These are phyloP conservation scores for Ophiocordyceps robertsii DNA, from an alignment of 2,329 filamentous ascomycete genomes.

Conservation along the genomic window DNA sequence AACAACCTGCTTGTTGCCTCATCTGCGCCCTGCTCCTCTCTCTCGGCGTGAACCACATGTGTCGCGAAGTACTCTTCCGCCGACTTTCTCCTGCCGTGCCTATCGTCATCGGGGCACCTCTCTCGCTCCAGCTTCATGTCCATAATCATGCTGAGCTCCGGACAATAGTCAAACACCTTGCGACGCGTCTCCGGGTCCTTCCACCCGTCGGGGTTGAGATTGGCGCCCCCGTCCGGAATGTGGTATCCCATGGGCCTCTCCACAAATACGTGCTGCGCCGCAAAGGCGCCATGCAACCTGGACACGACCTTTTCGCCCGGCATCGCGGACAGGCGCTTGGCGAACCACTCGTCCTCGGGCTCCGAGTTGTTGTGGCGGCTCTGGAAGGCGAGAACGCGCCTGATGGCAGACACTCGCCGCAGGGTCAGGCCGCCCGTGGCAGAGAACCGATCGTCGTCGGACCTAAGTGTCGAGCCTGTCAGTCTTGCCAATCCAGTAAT, in stretches of 20 bases:
- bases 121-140: constrained; percentile 41
- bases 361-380: constrained; percentile 34
- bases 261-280: constrained; percentile 35
- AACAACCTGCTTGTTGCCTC: background rate
- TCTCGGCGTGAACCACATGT: background rate
- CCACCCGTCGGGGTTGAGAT: constrained; percentile 32
- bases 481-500: background rate
- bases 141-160: constrained; percentile 40
- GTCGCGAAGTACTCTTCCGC: background rate
- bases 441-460: constrained; percentile 27
- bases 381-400: constrained; percentile 33
- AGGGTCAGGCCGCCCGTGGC: constrained; percentile 42
- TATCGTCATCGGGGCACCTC: constrained; percentile 21
- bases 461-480: constrained; percentile 11
- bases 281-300: constrained; percentile 25
- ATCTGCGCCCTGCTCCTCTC: background rate
- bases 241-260: constrained; percentile 42
- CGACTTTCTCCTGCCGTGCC: constrained; percentile 1
- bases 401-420: constrained; percentile 36
- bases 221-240: constrained; percentile 27
- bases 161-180: constrained; percentile 40
- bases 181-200: constrained; percentile 26
- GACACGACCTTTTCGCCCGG: constrained; percentile 34
- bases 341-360: constrained; percentile 43
- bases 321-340: constrained; percentile 30